Evolutionary conservation across 2,329 filamentous ascomycete species (phyloP), one percentile per base, ranked within the genome.

Genomic region (Lachnellula willkommii): DNA sequence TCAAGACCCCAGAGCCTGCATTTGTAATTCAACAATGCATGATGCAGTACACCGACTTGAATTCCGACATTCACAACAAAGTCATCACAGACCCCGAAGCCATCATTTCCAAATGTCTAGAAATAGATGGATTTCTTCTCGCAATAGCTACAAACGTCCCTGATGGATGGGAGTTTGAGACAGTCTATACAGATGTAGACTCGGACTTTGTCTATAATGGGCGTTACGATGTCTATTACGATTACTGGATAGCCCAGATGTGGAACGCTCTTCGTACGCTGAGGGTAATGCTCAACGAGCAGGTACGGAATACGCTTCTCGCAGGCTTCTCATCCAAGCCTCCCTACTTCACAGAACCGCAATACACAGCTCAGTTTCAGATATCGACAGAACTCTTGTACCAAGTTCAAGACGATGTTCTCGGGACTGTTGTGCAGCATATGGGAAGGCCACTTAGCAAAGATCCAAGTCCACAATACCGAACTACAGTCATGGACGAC

Each of bases 11-110:
- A 11, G 71, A 75, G n/a, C 70, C 76, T 1, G 70, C 72, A 5
- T 75, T 74, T 66, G 68, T 69, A n/a, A 64, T 80, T 14, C 72
- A 73, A 20, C 72, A 71, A 28, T 72, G 75, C 1, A 73, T 80
- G 49, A 61, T 67, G 26, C 40, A 58, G 1, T 65, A 60, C 37
- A 43, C 61, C 11, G 50, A 54, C 53, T 60, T 69, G 39, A 60
- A 62, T 2, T 62, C 65, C 2, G 56, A 51, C 26, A 49, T 68
- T 4, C 6, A 47, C 5, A 45, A 51, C 1, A 50, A 57, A 9
- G 56, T 43, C 12, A 12, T 79, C 76, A 77, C 54, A 4, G 61
- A 62, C 39, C 54, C 56, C 1, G 24, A 53, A 6, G 49, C 53
- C 20, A 65, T 69, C 24, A 42, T 69, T 2, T 20, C 43, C 3